phyloP scores from a whole-genome alignment of 73 alveolate genomes.

The Symbiodinium natans region DNA sequence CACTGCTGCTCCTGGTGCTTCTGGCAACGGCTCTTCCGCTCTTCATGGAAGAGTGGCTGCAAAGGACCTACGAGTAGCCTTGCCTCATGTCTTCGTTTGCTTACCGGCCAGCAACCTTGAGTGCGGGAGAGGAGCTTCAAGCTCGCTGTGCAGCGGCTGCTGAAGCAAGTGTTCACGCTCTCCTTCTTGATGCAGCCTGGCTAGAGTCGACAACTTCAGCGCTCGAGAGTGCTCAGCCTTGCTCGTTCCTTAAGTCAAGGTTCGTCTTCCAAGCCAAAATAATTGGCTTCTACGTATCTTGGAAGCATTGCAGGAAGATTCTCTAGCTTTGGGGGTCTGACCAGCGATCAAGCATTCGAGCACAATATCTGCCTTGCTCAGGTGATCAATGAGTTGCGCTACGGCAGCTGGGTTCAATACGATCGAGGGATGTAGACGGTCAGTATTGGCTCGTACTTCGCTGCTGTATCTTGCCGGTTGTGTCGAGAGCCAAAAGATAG shows the following conservation, averaged over 20 bases:
- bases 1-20: conserved; percentile 55
- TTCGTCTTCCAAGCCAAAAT: conserved; percentile 86
- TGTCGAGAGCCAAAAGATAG: no score
- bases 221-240: no score
- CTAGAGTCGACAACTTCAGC: not conserved
- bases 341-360: no score
- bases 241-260: no score
- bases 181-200: conserved; percentile 52
- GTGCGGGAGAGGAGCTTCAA: conserved; percentile 45
- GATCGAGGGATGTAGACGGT: not conserved
- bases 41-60: conserved; percentile 78
- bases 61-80: conserved; percentile 11
- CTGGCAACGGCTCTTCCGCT: conserved; percentile 85
- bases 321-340: no score
- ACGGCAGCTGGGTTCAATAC: conserved; percentile 7
- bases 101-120: not conserved
- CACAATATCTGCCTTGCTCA: no score
- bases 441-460: no score
- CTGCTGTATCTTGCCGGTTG: no score
- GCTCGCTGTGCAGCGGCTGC: conserved; percentile 54
- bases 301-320: not conserved
- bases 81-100: no score
- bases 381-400: conserved; percentile 85
- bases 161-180: conserved; percentile 66
- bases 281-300: conserved; percentile 45